A percentile compares a stretch with the other conserved stretches of the same genome.
Conservation (phyloP, 2,329 filamentous ascomycete species). For the Teratosphaeria destructans region DNA sequence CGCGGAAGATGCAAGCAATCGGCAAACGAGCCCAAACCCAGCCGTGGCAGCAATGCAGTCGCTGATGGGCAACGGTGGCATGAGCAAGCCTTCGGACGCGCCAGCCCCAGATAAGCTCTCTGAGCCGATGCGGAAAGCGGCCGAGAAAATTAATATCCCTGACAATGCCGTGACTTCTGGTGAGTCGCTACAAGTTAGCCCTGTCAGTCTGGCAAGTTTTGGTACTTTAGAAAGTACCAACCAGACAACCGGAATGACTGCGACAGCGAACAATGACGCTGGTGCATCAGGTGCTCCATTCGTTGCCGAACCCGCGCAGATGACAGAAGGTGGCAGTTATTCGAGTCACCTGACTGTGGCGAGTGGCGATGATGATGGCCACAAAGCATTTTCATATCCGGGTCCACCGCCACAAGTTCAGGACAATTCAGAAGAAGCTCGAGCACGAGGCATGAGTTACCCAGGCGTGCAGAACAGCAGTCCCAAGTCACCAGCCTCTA, state of each 20-base stretch:
- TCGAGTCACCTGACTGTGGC: constrained; percentile 13
- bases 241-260: constrained; percentile 28
- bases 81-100: constrained; percentile 35
- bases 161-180: constrained; percentile 22
- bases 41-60: constrained; percentile 34
- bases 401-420: constrained; percentile 42
- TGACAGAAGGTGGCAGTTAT: constrained; percentile 28
- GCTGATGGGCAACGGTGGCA: constrained; percentile 34
- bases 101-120: constrained; percentile 35
- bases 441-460: constrained; percentile 48
- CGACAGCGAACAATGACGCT: constrained; percentile 35
- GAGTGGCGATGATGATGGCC: constrained; percentile 21
- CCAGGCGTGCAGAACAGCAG: constrained; percentile 45
- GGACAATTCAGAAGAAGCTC: constrained; percentile 38
- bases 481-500: constrained; percentile 54
- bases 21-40: constrained; percentile 41
- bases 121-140: constrained; percentile 38
- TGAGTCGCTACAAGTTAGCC: constrained; percentile 42
- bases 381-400: constrained; percentile 55
- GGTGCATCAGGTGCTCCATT: constrained; percentile 27
- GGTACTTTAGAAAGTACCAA: constrained; percentile 40
- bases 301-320: constrained; percentile 25
- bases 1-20: constrained; percentile 15
- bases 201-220: constrained; percentile 45
- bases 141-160: constrained; percentile 40